Base-by-base conservation (phyloP, 306 rosid species). In the Prunus kanzakura region DNA sequence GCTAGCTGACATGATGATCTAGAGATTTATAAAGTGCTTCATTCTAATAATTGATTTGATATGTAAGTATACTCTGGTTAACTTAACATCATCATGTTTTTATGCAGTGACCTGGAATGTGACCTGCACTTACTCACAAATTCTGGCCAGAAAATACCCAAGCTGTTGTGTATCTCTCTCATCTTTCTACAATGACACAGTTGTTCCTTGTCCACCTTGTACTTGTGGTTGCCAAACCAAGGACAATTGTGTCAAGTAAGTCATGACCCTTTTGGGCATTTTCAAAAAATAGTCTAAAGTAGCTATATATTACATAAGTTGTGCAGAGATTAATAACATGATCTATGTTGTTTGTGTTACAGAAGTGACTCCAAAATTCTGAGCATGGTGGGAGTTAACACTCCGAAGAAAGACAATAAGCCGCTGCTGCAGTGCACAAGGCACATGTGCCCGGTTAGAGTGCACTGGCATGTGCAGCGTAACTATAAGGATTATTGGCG, bases 31-130 rank as follows among this genome's bases (percentile, higher is more conserved):
- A 47, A 12, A 6, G 41, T 35, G 1, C 41, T 5, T 35, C 41
- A 35, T 35, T 35, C 41, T 5, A 35, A 5, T 35, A 35, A 1
- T 35, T 35, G 41, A 35, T 35, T 35, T 35, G 41, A 35, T 35
- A 35, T 35, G 1, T 35, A 35, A 35, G 41, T 35, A 35, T 35
- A 35, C 8, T 35, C 8, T 5, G 41, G 8, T 35, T 35, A 35
- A 35, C 41, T 35, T 35, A 20, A 16, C 27, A 38, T 16, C 22
- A n/a, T 35, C 60, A 11, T 62, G 13, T 75, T 54, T 58, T 45
- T 35, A 67, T 85, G 82, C 90, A 95, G 98, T 95, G 98, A 92
- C 98, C 64, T 92, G 98, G 98, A 95, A 95, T 50, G 98, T 92
- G 78, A 92, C 97, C 61, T 95, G 98, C 88, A 89, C 97, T 38